These are phyloP conservation scores for Sicyos edulis DNA, from an alignment of 306 rosid genomes.

Conservation along the genomic window DNA sequence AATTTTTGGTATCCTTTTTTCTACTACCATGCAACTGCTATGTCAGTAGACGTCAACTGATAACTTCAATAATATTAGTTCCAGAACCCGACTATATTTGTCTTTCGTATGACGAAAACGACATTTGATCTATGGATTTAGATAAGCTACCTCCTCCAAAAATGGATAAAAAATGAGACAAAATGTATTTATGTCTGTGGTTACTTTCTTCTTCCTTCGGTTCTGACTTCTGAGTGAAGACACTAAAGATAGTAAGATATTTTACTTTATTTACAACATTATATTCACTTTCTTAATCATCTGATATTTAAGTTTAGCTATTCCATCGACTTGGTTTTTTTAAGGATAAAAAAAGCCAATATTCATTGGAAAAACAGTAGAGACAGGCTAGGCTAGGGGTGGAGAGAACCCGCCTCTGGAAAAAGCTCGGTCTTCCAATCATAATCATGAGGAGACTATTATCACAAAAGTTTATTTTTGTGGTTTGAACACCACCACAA, in stretches of 20 bases:
- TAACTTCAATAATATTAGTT: background rate
- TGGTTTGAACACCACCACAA: too few relatives aligned
- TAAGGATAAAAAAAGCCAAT: too few relatives aligned
- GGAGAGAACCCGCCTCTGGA: too few relatives aligned
- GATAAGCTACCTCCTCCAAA: background rate
- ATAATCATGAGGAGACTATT: too few relatives aligned
- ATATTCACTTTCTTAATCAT: background rate
- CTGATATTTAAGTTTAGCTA: background rate
- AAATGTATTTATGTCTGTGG: background rate
- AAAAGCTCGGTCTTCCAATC: too few relatives aligned
- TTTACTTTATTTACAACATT: too few relatives aligned
- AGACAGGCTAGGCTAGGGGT: too few relatives aligned
- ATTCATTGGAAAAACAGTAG: too few relatives aligned
- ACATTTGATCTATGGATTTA: background rate
- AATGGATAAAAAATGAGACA: background rate
- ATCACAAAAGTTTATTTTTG: too few relatives aligned
- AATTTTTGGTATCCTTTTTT: background rate
- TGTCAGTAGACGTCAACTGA: background rate
- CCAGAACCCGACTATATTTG: background rate
- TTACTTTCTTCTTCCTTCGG: background rate
- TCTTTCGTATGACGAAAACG: background rate
- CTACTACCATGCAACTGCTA: background rate
- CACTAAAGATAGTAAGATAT: background rate
- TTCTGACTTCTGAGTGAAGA: conserved; percentile 4
- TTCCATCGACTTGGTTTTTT: background rate